A percentile compares a stretch with the other conserved stretches of the same genome.
Conservation (phyloP, 495 filamentous ascomycete species). For the Aspergillus ostianus region DNA sequence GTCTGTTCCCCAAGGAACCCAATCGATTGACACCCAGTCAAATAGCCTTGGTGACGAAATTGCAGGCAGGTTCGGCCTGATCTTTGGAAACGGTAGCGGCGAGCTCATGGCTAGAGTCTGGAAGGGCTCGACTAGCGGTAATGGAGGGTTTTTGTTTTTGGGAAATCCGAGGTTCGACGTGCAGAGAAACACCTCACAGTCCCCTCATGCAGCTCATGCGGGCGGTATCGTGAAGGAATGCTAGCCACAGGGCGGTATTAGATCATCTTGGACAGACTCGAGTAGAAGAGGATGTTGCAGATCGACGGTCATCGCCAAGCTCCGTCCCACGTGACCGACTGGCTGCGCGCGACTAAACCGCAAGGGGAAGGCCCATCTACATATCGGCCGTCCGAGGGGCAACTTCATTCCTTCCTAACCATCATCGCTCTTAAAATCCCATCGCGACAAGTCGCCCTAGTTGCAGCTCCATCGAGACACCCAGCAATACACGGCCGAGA, state of each 20-base stretch:
- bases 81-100: background rate
- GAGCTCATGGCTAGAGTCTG: background rate
- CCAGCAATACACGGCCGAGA: background rate
- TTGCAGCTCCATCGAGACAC: too few relatives aligned
- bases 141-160: too few relatives aligned
- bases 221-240: too few relatives aligned
- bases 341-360: background rate
- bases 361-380: background rate
- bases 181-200: too few relatives aligned
- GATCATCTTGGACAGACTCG: too few relatives aligned
- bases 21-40: background rate
- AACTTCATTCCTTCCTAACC: background rate
- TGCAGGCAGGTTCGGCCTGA: background rate
- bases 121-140: background rate
- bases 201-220: too few relatives aligned
- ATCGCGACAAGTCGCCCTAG: background rate
- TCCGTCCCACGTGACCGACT: background rate
- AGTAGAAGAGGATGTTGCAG: background rate
- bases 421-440: background rate
- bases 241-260: too few relatives aligned
- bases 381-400: background rate
- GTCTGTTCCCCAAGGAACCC: background rate
- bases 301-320: background rate
- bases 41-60: background rate
- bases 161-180: too few relatives aligned